A percentile compares a stretch with the other conserved stretches of the same genome.
phyloP scores from a whole-genome alignment of 2,329 filamentous ascomycete species.

The Colletotrichum viniferum region DNA sequence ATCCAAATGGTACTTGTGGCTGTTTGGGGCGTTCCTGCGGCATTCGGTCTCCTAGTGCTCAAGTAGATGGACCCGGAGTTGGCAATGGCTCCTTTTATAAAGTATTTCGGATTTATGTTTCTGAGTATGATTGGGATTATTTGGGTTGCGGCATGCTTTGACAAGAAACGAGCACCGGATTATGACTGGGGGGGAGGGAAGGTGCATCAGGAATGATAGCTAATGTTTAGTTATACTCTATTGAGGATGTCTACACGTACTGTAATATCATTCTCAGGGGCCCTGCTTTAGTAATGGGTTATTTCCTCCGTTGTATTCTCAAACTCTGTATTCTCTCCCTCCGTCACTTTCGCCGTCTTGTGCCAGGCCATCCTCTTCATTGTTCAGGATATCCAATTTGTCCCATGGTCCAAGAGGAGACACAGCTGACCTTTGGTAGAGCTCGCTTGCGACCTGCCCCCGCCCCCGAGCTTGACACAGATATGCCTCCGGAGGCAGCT shows the following conservation, averaged over 20 bases:
- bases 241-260: not conserved
- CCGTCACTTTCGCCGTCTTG: not conserved
- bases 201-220: not conserved
- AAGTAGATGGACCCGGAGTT: not conserved
- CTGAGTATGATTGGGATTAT: not conserved
- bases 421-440: too few relatives aligned
- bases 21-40: not conserved
- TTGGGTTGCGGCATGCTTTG: not conserved
- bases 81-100: not conserved
- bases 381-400: not conserved
- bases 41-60: not conserved
- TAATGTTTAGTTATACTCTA: not conserved
- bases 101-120: not conserved
- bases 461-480: too few relatives aligned
- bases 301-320: not conserved
- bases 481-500: too few relatives aligned
- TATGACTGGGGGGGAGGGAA: not conserved
- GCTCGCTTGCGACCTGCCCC: too few relatives aligned
- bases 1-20: not conserved
- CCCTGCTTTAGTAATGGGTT: not conserved
- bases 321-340: too few relatives aligned
- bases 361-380: not conserved
- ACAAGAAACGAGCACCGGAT: not conserved
- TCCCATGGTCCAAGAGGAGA: too few relatives aligned
- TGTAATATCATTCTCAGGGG: not conserved